Evolutionary conservation across 768 basidiomycete genomes (phyloP).

Genomic region (Cystofilobasidium capitatum): DNA sequence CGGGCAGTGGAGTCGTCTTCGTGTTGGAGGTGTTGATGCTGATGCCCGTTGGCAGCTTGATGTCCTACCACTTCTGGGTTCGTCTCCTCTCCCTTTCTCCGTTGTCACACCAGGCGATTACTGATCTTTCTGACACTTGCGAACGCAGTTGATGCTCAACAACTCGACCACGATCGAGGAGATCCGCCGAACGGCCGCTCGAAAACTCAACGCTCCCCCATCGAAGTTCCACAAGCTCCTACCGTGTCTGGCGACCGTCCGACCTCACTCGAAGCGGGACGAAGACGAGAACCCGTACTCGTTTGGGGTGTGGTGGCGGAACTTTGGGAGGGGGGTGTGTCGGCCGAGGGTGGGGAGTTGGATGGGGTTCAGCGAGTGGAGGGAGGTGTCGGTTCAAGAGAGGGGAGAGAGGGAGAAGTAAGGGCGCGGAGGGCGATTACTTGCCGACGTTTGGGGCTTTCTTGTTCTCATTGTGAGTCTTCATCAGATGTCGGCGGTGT

Average conservation of each 20-base stretch:
- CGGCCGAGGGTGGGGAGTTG: slow-evolving; percentile 71
- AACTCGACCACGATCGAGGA: slow-evolving; percentile 96
- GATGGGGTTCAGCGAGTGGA: slow-evolving; percentile 34
- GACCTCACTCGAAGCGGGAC: background rate
- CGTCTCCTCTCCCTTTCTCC: slow-evolving; percentile 37
- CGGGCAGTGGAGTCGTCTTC: slow-evolving; percentile 75
- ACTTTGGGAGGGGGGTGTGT: slow-evolving; percentile 66
- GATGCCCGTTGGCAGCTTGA: slow-evolving; percentile 12
- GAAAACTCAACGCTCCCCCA: slow-evolving; percentile 62
- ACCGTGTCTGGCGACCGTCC: background rate
- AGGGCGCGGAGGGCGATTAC: background rate
- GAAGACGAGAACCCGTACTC: slow-evolving; percentile 65
- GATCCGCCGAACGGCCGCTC: slow-evolving; percentile 28
- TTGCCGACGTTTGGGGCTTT: background rate
- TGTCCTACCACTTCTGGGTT: slow-evolving; percentile 78
- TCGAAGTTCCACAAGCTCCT: slow-evolving; percentile 34
- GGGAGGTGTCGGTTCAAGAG: background rate
- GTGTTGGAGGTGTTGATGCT: slow-evolving; percentile 49
- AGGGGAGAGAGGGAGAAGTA: background rate
- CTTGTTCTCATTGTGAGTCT: too few species aligned
- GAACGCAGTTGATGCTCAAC: slow-evolving; percentile 58
- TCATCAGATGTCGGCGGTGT: too few species aligned
- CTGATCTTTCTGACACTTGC: slow-evolving; percentile 11
- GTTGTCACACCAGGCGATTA: background rate
- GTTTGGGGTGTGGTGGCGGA: slow-evolving; percentile 63